Base-by-base conservation (phyloP, 768 basidiomycete species). In the Auriscalpium vulgare region DNA sequence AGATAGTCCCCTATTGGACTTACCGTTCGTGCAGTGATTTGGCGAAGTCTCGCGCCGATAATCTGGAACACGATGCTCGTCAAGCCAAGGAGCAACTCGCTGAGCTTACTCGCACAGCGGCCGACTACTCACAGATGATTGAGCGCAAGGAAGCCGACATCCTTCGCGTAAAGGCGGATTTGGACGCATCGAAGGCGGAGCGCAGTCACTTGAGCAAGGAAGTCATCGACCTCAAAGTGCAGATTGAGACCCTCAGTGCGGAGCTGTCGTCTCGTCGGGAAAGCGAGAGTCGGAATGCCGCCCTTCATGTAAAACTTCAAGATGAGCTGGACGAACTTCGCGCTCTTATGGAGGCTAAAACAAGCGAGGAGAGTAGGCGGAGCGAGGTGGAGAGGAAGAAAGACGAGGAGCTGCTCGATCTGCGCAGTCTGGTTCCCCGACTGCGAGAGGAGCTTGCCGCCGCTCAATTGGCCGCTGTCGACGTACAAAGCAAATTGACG, bases 271-370 rank as follows among this genome's bases (percentile, higher is more conserved):
- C 79, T 6, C 82, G 82, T 64, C 82, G 76, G 55, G 74, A 77
- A 36, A 84, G 82, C 49, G 74, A 75, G 43, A 67, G 85, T 69
- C 72, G 78, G 37, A 69, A 73, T 2, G 66, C 71, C 10, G 62
- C 61, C 5, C 71, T 77, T 3, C 82, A 81, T 29, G 72, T 72
- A 29, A 88, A 85, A 63, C 74, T 95, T 2, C 84, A 91, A 63
- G 79, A 77, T 43, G 95, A 97, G 69, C 74, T 97, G 10, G 94
- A 95, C 63, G 87, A 91, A 58, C 76, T 98, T 8, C 85, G 94
- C 8, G 74, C 80, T n/a, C 72, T 89, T 13, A 81, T 97, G 73
- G 84, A 86, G 47, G 88, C 89, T 1, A 97, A 93, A 68, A 80
- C 85, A 0, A 85, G 84, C 23, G 94, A 97, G 68, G 94, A 93